Evolutionary conservation across 768 basidiomycete genomes (phyloP).

Genomic region (Coprinellus micaceus): DNA sequence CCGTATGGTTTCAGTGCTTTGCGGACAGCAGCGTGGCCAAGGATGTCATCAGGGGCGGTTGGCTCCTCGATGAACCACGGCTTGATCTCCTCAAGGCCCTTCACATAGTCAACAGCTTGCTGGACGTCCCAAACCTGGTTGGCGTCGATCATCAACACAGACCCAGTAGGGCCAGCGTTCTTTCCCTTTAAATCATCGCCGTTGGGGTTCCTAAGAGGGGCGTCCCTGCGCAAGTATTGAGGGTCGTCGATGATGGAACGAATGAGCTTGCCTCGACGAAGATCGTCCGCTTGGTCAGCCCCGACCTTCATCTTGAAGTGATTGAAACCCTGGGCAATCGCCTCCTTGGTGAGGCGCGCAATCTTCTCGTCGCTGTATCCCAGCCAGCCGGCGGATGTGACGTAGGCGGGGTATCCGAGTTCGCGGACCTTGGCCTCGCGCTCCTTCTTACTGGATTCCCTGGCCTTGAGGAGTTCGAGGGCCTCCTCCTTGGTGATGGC

Average conservation of each 20-base stretch:
- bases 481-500: conserved; percentile 91
- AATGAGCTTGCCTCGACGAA: conserved; percentile 84
- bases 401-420: conserved; percentile 87
- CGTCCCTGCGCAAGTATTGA: conserved; percentile 63
- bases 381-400: conserved; percentile 92
- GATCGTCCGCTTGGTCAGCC: conserved; percentile 72
- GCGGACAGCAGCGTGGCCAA: conserved; percentile 79
- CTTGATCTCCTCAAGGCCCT: conserved; percentile 69
- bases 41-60: conserved; percentile 87
- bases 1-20: conserved; percentile 72
- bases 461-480: conserved; percentile 72
- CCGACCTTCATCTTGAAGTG: conserved; percentile 99
- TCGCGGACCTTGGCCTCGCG: conserved; percentile 73
- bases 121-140: conserved; percentile 97
- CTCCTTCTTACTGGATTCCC: conserved; percentile 71
- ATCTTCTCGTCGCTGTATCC: conserved; percentile 95
- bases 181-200: conserved; percentile 70
- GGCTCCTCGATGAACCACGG: conserved; percentile 98
- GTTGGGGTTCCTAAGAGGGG: conserved; percentile 55
- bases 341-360: conserved; percentile 78
- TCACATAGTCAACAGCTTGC: conserved; percentile 89
- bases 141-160: conserved; percentile 95
- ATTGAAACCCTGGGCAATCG: conserved; percentile 85
- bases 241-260: conserved; percentile 95
- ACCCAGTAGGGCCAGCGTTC: conserved; percentile 92